These are phyloP conservation scores for Fomitopsis schrenkii DNA, from an alignment of 1,284 basidiomycete species.

Conservation along the genomic window DNA sequence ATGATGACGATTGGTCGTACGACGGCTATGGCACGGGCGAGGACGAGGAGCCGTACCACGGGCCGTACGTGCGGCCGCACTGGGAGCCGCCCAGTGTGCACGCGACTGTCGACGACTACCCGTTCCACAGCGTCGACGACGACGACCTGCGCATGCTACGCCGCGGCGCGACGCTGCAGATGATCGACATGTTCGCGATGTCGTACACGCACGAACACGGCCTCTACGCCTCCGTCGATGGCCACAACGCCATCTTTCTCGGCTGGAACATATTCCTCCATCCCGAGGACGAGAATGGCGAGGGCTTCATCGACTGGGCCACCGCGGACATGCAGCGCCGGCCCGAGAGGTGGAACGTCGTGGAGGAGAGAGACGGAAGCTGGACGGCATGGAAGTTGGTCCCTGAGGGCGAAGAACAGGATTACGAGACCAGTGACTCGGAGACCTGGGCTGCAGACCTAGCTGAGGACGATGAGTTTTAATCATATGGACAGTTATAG, in stretches of 20 bases:
- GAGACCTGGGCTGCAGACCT: slow-evolving; percentile 38
- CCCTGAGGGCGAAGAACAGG: slow-evolving; percentile 33
- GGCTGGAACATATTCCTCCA: slow-evolving; percentile 62
- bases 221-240: slow-evolving; percentile 36
- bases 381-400: slow-evolving; percentile 46
- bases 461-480: slow-evolving; percentile 9
- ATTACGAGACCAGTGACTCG: slow-evolving; percentile 50
- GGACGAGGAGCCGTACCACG: slow-evolving; percentile 31
- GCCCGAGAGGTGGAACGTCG: slow-evolving; percentile 48
- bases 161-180: slow-evolving; percentile 54
- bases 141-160: slow-evolving; percentile 47
- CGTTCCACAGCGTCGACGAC: slow-evolving; percentile 29
- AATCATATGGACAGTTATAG: not conserved
- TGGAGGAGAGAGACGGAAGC: slow-evolving; percentile 32
- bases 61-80: slow-evolving; percentile 37
- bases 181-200: slow-evolving; percentile 55
- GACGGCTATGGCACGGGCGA: slow-evolving; percentile 30
- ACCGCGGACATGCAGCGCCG: slow-evolving; percentile 43
- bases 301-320: slow-evolving; percentile 45
- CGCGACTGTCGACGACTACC: slow-evolving; percentile 34
- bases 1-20: slow-evolving; percentile 33
- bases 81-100: slow-evolving; percentile 54
- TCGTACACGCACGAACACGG: slow-evolving; percentile 50
- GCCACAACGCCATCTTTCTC: slow-evolving; percentile 45
- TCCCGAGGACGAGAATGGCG: slow-evolving; percentile 46